phyloP scores from a whole-genome alignment of 805 yeast species.

The Nakazawaea laoshanensis region DNA sequence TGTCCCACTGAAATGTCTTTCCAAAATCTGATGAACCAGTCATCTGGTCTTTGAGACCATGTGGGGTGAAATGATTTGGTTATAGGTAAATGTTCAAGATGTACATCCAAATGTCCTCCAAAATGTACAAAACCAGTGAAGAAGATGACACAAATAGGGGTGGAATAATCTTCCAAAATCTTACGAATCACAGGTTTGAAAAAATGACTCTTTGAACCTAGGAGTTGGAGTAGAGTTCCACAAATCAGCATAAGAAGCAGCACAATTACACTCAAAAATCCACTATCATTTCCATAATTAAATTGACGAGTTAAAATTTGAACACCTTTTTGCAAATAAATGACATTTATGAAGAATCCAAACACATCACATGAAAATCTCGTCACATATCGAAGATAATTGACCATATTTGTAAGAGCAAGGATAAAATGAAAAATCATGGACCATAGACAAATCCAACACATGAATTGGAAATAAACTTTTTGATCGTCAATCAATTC shows the following conservation, averaged over 20 bases:
- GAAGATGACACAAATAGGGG: conserved; percentile 75
- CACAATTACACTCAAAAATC: conserved; percentile 68
- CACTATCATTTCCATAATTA: conserved; percentile 30
- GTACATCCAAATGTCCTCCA: conserved; percentile 65
- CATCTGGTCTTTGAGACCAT: conserved; percentile 34
- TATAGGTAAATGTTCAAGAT: conserved; percentile 58
- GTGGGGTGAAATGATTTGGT: conserved; percentile 76
- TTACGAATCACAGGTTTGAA: conserved; percentile 55
- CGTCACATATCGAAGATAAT: conserved; percentile 63
- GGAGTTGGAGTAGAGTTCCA: conserved; percentile 53
- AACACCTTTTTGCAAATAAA: conserved; percentile 85
- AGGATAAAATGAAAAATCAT: conserved; percentile 71
- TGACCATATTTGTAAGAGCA: conserved; percentile 62
- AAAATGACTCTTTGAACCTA: conserved; percentile 57
- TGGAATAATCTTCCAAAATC: conserved; percentile 76
- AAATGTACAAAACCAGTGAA: conserved; percentile 92
- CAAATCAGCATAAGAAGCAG: conserved; percentile 69
- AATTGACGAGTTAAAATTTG: conserved; percentile 76
- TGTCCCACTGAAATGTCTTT: conserved; percentile 55
- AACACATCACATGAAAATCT: conserved; percentile 85
- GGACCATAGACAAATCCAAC: conserved; percentile 92
- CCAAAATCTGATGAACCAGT: conserved; percentile 82
- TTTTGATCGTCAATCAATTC: conserved; percentile 51
- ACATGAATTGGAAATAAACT: conserved; percentile 82
- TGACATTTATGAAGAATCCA: conserved; percentile 83